Conservation (phyloP, 257 asterid species). For the Ligustrum vulgare region DNA sequence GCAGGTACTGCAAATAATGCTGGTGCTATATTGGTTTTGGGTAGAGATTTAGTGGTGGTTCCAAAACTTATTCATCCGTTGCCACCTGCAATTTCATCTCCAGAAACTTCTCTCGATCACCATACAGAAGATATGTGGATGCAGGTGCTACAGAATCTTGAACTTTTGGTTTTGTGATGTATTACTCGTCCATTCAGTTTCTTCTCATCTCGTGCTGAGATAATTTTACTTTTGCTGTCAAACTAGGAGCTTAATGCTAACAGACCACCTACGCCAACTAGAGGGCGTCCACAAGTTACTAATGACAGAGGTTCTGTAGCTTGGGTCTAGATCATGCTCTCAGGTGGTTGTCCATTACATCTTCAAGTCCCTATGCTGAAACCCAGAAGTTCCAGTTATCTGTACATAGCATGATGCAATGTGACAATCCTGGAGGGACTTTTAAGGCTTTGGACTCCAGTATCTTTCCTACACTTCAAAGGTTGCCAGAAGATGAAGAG, state of each 20-base stretch:
- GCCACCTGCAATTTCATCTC: slow-evolving; percentile 88
- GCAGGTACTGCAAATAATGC: slow-evolving; percentile 97
- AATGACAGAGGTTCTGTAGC: slow-evolving; percentile 93
- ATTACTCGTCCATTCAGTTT: not conserved
- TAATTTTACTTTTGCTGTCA: not conserved
- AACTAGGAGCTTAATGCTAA: slow-evolving; percentile 91
- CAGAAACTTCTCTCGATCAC: slow-evolving; percentile 85
- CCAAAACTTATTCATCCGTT: slow-evolving; percentile 92
- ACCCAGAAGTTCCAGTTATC: slow-evolving; percentile 55
- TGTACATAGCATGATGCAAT: slow-evolving; percentile 59
- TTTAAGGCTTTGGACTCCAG: slow-evolving; percentile 28
- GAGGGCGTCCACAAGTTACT: slow-evolving; percentile 94
- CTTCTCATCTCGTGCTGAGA: not conserved
- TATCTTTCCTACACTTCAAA: slow-evolving; percentile 23
- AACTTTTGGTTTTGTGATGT: slow-evolving; percentile 8
- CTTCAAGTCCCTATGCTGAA: slow-evolving; percentile 51
- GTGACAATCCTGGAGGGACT: slow-evolving; percentile 28
- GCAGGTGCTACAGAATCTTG: slow-evolving; percentile 60
- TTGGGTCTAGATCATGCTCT: slow-evolving; percentile 67
- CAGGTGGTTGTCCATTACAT: slow-evolving; percentile 41
- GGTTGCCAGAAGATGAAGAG: slow-evolving; percentile 24
- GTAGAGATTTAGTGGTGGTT: slow-evolving; percentile 97
- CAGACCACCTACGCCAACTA: slow-evolving; percentile 96
- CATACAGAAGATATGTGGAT: slow-evolving; percentile 92
- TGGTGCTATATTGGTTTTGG: slow-evolving; percentile 96